Percentiles rank a stretch among this genome's conserved stretches.
phyloP scores from a whole-genome alignment of 768 basidiomycete genomes.

The Collybia sordida region DNA sequence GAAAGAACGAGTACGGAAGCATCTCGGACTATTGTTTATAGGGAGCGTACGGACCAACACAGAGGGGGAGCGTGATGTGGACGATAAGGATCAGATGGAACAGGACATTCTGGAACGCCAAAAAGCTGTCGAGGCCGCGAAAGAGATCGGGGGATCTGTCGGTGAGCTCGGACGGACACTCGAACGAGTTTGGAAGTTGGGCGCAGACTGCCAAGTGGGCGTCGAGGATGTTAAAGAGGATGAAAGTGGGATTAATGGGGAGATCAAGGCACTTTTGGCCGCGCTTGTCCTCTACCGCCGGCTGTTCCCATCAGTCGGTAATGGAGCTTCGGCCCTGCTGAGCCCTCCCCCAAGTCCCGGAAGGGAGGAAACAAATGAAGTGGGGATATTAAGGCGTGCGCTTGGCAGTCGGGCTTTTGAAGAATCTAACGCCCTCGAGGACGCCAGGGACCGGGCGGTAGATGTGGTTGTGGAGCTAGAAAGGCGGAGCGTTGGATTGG shows the following conservation, averaged over 20 bases:
- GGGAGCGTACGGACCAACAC: slow-evolving; percentile 26
- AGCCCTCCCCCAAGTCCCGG: slow-evolving; percentile 61
- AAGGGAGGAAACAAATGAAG: slow-evolving; percentile 26
- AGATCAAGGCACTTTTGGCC: slow-evolving; percentile 52
- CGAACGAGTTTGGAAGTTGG: slow-evolving; percentile 54
- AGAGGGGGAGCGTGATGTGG: slow-evolving; percentile 28
- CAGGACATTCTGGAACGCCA: slow-evolving; percentile 35
- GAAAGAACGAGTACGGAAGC: slow-evolving; percentile 49
- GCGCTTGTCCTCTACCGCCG: slow-evolving; percentile 62
- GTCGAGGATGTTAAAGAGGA: slow-evolving; percentile 13
- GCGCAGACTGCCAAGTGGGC: slow-evolving; percentile 9
- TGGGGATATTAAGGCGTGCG: slow-evolving; percentile 47
- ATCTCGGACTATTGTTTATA: slow-evolving; percentile 58
- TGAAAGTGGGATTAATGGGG: slow-evolving; percentile 36
- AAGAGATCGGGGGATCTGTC: slow-evolving; percentile 60
- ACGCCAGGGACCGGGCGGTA: slow-evolving; percentile 74
- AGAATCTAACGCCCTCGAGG: slow-evolving; percentile 48
- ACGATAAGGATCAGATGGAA: slow-evolving; percentile 27
- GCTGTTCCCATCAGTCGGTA: slow-evolving; percentile 44
- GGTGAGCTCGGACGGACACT: slow-evolving; percentile 53
- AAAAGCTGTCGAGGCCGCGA: slow-evolving; percentile 56
- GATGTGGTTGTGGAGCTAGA: slow-evolving; percentile 60
- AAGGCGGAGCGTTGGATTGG: slow-evolving; percentile 25
- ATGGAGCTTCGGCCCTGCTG: slow-evolving; percentile 36
- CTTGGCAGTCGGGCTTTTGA: slow-evolving; percentile 53